phyloP scores from a whole-genome alignment of 179 eudicot genomes.

The Beta lomatogona region DNA sequence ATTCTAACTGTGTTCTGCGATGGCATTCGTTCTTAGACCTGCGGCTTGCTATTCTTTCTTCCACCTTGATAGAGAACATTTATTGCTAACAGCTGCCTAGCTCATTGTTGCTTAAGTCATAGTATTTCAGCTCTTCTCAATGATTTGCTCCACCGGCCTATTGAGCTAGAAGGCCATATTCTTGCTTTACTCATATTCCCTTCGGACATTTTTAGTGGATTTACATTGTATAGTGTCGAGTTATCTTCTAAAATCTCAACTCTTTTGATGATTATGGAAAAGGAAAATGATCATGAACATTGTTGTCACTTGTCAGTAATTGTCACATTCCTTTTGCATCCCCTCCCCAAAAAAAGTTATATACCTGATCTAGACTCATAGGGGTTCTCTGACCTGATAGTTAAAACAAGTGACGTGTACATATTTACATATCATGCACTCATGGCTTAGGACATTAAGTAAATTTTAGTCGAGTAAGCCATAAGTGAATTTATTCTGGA shows the following conservation, averaged over 20 bases:
- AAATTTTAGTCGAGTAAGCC: no score
- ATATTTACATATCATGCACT: no score
- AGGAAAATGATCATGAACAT: no score
- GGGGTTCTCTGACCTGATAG: no score
- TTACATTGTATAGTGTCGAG: background rate
- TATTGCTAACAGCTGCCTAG: background rate
- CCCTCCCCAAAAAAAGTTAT: no score
- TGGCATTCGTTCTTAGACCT: constrained; percentile 5
- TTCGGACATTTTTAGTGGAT: background rate
- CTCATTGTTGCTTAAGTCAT: background rate
- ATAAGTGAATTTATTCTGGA: no score
- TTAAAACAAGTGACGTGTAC: no score
- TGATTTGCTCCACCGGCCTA: background rate
- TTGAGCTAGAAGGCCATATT: background rate
- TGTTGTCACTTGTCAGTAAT: no score
- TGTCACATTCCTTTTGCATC: no score
- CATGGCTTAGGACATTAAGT: no score
- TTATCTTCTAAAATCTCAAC: background rate
- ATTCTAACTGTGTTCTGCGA: constrained; percentile 4
- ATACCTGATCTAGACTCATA: no score
- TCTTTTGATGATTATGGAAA: no score
- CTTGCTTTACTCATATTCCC: background rate
- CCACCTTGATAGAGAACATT: constrained; percentile 16
- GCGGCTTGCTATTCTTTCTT: constrained; percentile 23
- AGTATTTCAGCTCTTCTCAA: background rate